A percentile compares a stretch with the other conserved stretches of the same genome.
Evolutionary conservation across 768 basidiomycete genomes (phyloP).

Genomic region (Trametes meyenii): DNA sequence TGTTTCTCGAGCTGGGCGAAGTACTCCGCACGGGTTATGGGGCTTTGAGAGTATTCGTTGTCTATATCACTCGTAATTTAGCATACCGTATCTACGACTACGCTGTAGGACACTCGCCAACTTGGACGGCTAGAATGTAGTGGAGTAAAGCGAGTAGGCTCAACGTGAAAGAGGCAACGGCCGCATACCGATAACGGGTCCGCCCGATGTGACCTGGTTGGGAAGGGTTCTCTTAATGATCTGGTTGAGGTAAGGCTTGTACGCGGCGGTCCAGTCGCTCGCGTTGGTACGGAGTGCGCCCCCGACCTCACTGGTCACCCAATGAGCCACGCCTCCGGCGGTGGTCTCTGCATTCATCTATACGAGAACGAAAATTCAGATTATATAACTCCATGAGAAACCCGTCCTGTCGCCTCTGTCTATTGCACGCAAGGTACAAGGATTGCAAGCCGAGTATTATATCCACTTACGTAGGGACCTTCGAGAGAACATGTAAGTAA

Average conservation of each 20-base stretch:
- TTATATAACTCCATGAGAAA: no score
- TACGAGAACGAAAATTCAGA: conserved; percentile 6
- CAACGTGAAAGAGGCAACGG: conserved; percentile 5
- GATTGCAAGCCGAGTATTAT: no score
- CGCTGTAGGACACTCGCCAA: conserved; percentile 43
- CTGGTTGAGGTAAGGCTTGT: conserved; percentile 71
- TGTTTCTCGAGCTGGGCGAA: conserved; percentile 29
- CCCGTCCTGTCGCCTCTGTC: no score
- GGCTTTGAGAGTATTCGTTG: conserved; percentile 71
- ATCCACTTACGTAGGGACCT: conserved; percentile 33
- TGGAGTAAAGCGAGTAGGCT: background rate
- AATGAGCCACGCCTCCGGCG: conserved; percentile 71
- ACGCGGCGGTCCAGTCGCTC: conserved; percentile 68
- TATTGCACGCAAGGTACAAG: no score
- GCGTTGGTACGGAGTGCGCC: conserved; percentile 73
- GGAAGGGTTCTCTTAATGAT: conserved; percentile 62
- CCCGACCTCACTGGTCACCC: conserved; percentile 70
- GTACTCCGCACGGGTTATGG: conserved; percentile 34
- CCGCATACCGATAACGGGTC: conserved; percentile 71
- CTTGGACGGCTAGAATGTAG: conserved; percentile 48
- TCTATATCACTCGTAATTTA: conserved; percentile 45
- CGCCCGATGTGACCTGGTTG: conserved; percentile 71
- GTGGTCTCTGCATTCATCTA: conserved; percentile 84
- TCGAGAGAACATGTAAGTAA: background rate
- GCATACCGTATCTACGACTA: background rate